Conservation (phyloP, 805 yeast genomes). For the Candida manassasensis region DNA sequence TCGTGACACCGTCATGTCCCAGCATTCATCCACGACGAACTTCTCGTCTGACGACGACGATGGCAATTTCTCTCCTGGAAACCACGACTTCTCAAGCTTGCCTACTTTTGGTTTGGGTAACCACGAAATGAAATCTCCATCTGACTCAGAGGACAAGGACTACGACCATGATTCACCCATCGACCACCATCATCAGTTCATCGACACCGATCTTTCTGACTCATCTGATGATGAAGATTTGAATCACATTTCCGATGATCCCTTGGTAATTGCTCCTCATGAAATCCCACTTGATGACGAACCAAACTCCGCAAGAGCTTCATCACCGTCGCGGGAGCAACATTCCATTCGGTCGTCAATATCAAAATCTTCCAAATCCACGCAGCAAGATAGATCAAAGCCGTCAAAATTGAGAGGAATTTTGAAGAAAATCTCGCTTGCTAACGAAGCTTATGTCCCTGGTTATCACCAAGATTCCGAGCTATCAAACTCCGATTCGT, state of each 20-base stretch:
- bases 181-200: not conserved
- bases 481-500: slow-evolving; percentile 30
- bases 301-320: not conserved
- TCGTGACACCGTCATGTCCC: slow-evolving; percentile 24
- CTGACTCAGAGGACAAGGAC: slow-evolving; percentile 7
- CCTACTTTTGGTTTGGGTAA: slow-evolving; percentile 19
- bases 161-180: slow-evolving; percentile 9
- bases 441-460: slow-evolving; percentile 25
- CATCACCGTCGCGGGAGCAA: slow-evolving; percentile 7
- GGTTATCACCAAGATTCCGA: slow-evolving; percentile 13
- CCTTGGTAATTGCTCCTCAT: not conserved
- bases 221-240: slow-evolving; percentile 2
- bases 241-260: not conserved
- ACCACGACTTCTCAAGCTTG: slow-evolving; percentile 11
- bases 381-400: slow-evolving; percentile 9
- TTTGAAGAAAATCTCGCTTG: slow-evolving; percentile 32
- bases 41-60: slow-evolving; percentile 15
- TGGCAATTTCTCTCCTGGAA: slow-evolving; percentile 5
- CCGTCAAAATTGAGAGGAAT: slow-evolving; percentile 19
- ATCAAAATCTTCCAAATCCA: slow-evolving; percentile 11
- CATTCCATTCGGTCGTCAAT: slow-evolving; percentile 9
- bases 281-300: not conserved
- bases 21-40: slow-evolving; percentile 20
- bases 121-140: slow-evolving; percentile 3
- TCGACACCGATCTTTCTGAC: slow-evolving; percentile 6